Percentiles rank a stretch among this genome's conserved stretches.
Conservation (phyloP, 148 eudicot species). For the Fagopyrum esculentum region DNA sequence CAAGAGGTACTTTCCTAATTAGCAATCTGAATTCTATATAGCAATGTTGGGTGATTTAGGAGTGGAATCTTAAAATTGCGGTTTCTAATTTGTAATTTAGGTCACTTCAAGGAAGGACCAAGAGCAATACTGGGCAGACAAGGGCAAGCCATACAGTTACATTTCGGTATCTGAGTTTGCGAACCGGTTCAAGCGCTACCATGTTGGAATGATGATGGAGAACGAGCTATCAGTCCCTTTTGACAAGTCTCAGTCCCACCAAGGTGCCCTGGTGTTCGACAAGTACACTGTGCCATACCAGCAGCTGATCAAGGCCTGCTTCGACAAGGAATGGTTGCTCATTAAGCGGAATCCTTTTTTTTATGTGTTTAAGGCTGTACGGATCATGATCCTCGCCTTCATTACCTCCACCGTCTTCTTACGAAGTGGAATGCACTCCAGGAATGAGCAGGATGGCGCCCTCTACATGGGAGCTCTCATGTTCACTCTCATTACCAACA, state of each 20-base stretch:
- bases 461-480: slow-evolving; percentile 71
- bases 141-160: slow-evolving; percentile 45
- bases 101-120: slow-evolving; percentile 92
- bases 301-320: slow-evolving; percentile 68
- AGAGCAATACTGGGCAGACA: slow-evolving; percentile 63
- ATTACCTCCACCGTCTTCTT: slow-evolving; percentile 47
- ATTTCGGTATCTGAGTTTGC: slow-evolving; percentile 56
- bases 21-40: no score
- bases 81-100: slow-evolving; percentile 18
- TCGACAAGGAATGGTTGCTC: slow-evolving; percentile 58
- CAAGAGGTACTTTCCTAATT: slow-evolving; percentile 51
- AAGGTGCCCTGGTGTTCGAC: slow-evolving; percentile 62
- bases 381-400: slow-evolving; percentile 67
- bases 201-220: slow-evolving; percentile 49
- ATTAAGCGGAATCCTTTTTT: slow-evolving; percentile 75
- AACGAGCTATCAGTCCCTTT: slow-evolving; percentile 60
- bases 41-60: no score
- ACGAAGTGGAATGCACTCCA: slow-evolving; percentile 21
- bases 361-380: slow-evolving; percentile 59
- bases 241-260: slow-evolving; percentile 70
- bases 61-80: no score
- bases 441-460: slow-evolving; percentile 34
- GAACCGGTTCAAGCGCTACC: slow-evolving; percentile 67
- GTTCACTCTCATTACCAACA: slow-evolving; percentile 37
- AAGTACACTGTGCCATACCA: slow-evolving; percentile 56